phyloP scores from a whole-genome alignment of 2,329 filamentous ascomycete genomes.

The Blastomyces parvus region DNA sequence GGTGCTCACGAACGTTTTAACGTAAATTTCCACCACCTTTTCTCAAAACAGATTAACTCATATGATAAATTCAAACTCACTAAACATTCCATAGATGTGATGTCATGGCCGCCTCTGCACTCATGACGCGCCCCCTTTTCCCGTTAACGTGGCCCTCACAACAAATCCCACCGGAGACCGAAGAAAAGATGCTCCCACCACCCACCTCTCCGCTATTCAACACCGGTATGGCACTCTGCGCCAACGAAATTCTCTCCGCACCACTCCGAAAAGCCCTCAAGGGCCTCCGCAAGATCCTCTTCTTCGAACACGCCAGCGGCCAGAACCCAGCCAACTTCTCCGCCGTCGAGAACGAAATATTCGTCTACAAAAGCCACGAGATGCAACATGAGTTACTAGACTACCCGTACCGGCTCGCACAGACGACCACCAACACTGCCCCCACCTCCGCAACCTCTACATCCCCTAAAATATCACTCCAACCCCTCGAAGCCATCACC shows the following conservation, averaged over 20 bases:
- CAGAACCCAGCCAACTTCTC: slow-evolving; percentile 18
- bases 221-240: slow-evolving; percentile 23
- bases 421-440: slow-evolving; percentile 11
- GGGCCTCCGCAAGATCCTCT: slow-evolving; percentile 25
- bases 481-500: slow-evolving; percentile 24
- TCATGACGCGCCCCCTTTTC: slow-evolving; percentile 28
- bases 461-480: background rate
- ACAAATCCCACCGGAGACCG: slow-evolving; percentile 22
- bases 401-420: slow-evolving; percentile 24
- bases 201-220: slow-evolving; percentile 19
- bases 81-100: slow-evolving; percentile 22
- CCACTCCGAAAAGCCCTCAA: slow-evolving; percentile 21
- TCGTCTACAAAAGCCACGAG: slow-evolving; percentile 28
- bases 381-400: slow-evolving; percentile 32
- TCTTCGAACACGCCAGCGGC: slow-evolving; percentile 24
- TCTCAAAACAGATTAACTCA: too few relatives aligned
- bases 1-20: slow-evolving; percentile 23
- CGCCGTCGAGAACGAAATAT: slow-evolving; percentile 24
- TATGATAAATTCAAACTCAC: too few relatives aligned
- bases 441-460: background rate
- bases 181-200: slow-evolving; percentile 24
- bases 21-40: too few relatives aligned
- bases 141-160: slow-evolving; percentile 27
- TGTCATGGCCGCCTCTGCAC: slow-evolving; percentile 27
- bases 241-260: slow-evolving; percentile 24